These are phyloP conservation scores for Ceratobasidium sp. DNA, from an alignment of 1,284 basidiomycete species.

Conservation along the genomic window DNA sequence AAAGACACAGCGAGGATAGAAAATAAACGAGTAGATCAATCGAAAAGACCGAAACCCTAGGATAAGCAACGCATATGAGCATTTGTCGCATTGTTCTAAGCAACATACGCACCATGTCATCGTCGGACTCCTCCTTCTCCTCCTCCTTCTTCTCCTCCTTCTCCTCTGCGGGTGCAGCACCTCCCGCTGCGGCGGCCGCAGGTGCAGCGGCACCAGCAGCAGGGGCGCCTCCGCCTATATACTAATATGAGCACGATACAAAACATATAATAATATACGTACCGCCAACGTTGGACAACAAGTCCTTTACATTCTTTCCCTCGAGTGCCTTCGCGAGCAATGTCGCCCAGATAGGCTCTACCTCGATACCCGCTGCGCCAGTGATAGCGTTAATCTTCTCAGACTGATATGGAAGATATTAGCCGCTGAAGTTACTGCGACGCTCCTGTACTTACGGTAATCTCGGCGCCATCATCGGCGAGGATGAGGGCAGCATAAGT, in stretches of 20 bases:
- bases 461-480: constrained; percentile 95
- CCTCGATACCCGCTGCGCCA: constrained; percentile 78
- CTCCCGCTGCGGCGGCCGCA: constrained; percentile 65
- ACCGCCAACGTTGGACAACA: constrained; percentile 85
- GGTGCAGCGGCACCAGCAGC: constrained; percentile 60
- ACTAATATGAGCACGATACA: no score
- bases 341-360: constrained; percentile 97
- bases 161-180: constrained; percentile 66
- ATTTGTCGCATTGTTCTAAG: background rate
- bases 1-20: constrained; percentile 11
- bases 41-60: constrained; percentile 82
- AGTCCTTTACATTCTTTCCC: constrained; percentile 95
- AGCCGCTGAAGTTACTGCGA: background rate
- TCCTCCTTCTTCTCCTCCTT: constrained; percentile 74
- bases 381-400: constrained; percentile 90
- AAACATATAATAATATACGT: no score
- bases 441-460: constrained; percentile 74
- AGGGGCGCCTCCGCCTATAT: constrained; percentile 59
- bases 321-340: constrained; percentile 97
- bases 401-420: constrained; percentile 57
- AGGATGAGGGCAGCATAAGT: constrained; percentile 95
- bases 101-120: constrained; percentile 79
- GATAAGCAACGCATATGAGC: constrained; percentile 4
- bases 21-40: constrained; percentile 55
- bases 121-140: constrained; percentile 69